Evolutionary conservation across 2,329 filamentous ascomycete species (phyloP).

Genomic region (Beauveria pseudobassiana): DNA sequence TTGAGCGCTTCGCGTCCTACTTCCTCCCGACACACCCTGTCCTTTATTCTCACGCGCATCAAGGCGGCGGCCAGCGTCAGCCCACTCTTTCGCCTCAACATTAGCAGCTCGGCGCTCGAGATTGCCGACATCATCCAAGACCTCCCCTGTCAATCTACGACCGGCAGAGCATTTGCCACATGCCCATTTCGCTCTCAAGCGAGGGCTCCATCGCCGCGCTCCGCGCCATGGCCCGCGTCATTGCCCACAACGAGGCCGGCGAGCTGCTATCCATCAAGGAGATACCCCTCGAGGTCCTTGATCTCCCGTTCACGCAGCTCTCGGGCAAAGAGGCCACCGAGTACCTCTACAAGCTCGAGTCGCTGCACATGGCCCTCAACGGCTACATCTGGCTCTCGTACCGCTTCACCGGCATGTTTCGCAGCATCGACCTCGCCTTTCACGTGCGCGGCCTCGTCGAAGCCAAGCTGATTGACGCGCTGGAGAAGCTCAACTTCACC

Average conservation of each 20-base stretch:
- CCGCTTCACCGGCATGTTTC: constrained; percentile 75
- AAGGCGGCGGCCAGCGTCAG: constrained; percentile 60
- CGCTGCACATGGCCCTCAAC: constrained; percentile 73
- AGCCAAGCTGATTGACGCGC: constrained; percentile 51
- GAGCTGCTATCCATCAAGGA: constrained; percentile 62
- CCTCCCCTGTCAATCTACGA: constrained; percentile 65
- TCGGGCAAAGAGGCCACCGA: constrained; percentile 30
- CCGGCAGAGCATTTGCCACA: constrained; percentile 65
- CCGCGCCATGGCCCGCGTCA: constrained; percentile 57
- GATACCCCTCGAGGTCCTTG: constrained; percentile 67
- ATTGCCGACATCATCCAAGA: constrained; percentile 70
- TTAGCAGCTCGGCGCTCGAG: constrained; percentile 50
- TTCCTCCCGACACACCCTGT: constrained; percentile 77
- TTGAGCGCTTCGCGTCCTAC: constrained; percentile 72
- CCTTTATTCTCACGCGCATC: constrained; percentile 71
- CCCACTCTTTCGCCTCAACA: constrained; percentile 58
- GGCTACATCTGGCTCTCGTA: constrained; percentile 92
- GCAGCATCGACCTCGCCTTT: constrained; percentile 64
- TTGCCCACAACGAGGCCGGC: constrained; percentile 61
- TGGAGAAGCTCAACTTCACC: constrained; percentile 44
- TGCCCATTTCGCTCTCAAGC: constrained; percentile 57
- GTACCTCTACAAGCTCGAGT: constrained; percentile 65
- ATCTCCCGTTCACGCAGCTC: constrained; percentile 44
- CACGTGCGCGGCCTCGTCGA: constrained; percentile 75
- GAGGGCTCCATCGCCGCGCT: constrained; percentile 41